phyloP scores from a whole-genome alignment of 1,284 basidiomycete species.

The Schizophyllum commune region DNA sequence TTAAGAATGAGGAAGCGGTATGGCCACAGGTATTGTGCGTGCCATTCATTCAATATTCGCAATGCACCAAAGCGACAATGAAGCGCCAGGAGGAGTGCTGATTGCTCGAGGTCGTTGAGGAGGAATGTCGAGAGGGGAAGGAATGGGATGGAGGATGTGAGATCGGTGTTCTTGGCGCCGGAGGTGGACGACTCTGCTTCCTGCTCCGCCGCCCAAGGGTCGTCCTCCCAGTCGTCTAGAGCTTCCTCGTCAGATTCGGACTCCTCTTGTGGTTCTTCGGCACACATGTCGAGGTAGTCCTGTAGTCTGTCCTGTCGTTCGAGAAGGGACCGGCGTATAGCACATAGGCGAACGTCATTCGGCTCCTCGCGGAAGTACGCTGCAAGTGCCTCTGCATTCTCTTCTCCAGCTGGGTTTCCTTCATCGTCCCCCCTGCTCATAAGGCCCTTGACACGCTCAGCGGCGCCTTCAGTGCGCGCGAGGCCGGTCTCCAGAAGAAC shows the following conservation, averaged over 20 bases:
- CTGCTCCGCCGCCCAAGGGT: slow-evolving; percentile 73
- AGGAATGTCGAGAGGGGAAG: slow-evolving; percentile 63
- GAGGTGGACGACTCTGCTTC: slow-evolving; percentile 22
- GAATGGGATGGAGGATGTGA: slow-evolving; percentile 24
- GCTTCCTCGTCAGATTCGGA: slow-evolving; percentile 22
- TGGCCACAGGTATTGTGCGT: slow-evolving; percentile 54
- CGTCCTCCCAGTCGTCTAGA: slow-evolving; percentile 67
- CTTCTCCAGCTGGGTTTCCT: slow-evolving; percentile 13
- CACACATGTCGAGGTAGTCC: slow-evolving; percentile 55
- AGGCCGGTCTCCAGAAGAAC: slow-evolving; percentile 56
- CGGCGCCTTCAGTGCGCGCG: slow-evolving; percentile 41
- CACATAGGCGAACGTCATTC: slow-evolving; percentile 55
- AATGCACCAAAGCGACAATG: slow-evolving; percentile 52
- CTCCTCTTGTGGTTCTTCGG: slow-evolving; percentile 18
- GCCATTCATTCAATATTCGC: slow-evolving; percentile 48
- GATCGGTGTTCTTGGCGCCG: slow-evolving; percentile 16
- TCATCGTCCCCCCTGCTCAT: slow-evolving; percentile 9
- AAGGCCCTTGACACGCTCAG: slow-evolving; percentile 36
- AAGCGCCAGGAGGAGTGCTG: slow-evolving; percentile 62
- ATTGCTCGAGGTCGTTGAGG: slow-evolving; percentile 43
- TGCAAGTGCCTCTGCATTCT: slow-evolving; percentile 26
- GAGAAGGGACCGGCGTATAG: slow-evolving; percentile 53
- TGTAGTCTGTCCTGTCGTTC: slow-evolving; percentile 58
- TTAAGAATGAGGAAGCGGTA: slow-evolving; percentile 65
- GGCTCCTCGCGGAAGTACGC: slow-evolving; percentile 46